Evolutionary conservation across 2,329 filamentous ascomycete genomes (phyloP).

Genomic region (Colletotrichum higginsianum): DNA sequence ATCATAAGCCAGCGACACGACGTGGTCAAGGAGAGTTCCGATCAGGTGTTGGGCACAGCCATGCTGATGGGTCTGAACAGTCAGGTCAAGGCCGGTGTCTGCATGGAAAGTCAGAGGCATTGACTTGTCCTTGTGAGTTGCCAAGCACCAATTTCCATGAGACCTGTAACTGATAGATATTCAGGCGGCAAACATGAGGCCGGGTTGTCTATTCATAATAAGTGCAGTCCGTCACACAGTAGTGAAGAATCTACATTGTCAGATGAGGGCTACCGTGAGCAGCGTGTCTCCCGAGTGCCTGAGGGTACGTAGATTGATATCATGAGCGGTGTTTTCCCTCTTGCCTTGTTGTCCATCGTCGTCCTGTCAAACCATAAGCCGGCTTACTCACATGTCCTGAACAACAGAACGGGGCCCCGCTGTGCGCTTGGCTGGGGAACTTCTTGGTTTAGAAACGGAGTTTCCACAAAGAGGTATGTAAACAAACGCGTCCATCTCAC

Average conservation of each 20-base stretch:
- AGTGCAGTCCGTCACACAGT: neutral
- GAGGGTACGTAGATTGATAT: constrained; percentile 21
- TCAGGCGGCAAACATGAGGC: neutral
- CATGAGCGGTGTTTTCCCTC: neutral
- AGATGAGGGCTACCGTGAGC: neutral
- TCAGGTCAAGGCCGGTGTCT: neutral
- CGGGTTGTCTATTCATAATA: neutral
- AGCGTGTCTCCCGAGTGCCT: neutral
- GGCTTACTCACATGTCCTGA: constrained; percentile 17
- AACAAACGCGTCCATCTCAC: constrained; percentile 16
- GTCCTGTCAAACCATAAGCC: neutral
- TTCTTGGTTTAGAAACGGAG: constrained; percentile 11
- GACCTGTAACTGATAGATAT: neutral
- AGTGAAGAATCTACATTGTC: neutral
- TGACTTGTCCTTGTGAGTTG: neutral
- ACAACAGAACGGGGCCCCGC: constrained; percentile 7
- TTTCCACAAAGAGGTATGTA: constrained; percentile 34
- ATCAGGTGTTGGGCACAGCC: constrained; percentile 1
- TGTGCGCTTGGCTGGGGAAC: neutral
- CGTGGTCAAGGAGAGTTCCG: constrained; percentile 1
- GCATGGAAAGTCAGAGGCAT: neutral
- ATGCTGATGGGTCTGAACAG: neutral
- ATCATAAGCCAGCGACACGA: neutral
- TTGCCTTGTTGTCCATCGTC: neutral
- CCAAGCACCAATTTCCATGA: neutral